Conservation (phyloP, 2,329 filamentous ascomycete genomes). For the Colletotrichum sp. region DNA sequence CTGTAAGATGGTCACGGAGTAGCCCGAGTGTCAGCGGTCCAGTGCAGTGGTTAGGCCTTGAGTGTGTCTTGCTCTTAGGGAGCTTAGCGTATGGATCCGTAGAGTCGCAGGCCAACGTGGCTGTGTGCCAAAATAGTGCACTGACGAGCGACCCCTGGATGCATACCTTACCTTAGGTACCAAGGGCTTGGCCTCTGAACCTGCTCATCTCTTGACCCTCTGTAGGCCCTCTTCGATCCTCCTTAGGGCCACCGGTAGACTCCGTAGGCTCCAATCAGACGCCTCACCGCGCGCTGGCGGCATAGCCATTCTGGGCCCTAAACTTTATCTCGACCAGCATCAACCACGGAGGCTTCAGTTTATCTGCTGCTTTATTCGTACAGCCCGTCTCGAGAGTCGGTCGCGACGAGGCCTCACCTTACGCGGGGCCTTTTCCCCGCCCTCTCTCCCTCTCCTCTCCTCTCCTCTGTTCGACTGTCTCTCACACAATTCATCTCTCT, state of each 20-base stretch:
- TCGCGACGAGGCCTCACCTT: background rate
- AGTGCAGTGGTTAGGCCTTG: background rate
- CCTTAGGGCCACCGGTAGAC: background rate
- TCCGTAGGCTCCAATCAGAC: background rate
- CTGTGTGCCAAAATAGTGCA: background rate
- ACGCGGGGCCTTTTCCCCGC: background rate
- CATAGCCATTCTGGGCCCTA: background rate
- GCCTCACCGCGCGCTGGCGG: background rate
- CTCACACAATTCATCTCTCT: background rate
- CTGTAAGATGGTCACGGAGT: background rate
- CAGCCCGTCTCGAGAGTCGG: background rate
- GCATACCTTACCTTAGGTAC: background rate
- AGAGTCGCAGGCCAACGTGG: background rate
- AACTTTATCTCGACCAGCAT: slow-evolving; percentile 14
- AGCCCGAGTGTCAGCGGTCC: background rate
- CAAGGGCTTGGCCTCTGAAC: background rate
- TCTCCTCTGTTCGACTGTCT: background rate
- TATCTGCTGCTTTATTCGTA: background rate
- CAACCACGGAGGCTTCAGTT: slow-evolving; percentile 2
- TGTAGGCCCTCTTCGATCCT: background rate
- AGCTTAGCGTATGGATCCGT: background rate
- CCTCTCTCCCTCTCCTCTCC: background rate
- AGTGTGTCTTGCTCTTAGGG: background rate
- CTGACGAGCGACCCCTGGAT: background rate
- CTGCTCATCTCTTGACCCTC: background rate